These are phyloP conservation scores for Coemansia sp. DNA, from an alignment of 192 early-diverging fungal species.

Conservation along the genomic window DNA sequence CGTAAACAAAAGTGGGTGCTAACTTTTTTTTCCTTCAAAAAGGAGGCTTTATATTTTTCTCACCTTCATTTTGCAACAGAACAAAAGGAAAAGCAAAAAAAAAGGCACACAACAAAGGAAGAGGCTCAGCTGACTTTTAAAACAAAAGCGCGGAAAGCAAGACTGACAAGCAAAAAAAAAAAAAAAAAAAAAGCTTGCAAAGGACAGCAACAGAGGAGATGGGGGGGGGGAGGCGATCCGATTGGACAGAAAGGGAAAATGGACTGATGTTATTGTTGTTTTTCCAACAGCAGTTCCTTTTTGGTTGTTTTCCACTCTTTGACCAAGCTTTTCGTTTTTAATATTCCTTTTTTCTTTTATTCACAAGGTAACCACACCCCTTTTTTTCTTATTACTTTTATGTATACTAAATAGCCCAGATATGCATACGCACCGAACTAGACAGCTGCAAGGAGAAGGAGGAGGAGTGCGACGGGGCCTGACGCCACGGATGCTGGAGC, in stretches of 20 bases:
- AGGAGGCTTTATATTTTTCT: no score
- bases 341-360: slow-evolving; percentile 4
- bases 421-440: not conserved
- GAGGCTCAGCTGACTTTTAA: slow-evolving; percentile 11
- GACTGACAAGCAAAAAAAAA: not conserved
- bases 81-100: not conserved
- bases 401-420: not conserved
- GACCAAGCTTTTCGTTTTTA: not conserved
- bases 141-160: not conserved
- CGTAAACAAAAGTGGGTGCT: no score
- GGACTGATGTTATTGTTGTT: no score
- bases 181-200: no score
- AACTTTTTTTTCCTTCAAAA: no score
- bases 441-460: slow-evolving; percentile 4
- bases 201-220: no score
- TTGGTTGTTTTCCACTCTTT: not conserved
- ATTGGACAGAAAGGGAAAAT: not conserved
- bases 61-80: no score
- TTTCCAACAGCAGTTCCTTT: no score
- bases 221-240: not conserved
- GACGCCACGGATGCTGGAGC: slow-evolving; percentile 53
- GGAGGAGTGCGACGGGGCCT: slow-evolving; percentile 15
- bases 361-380: no score
- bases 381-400: not conserved
- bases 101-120: not conserved